phyloP scores from a whole-genome alignment of 2,329 filamentous ascomycete genomes.

The Fusarium zealandicum region DNA sequence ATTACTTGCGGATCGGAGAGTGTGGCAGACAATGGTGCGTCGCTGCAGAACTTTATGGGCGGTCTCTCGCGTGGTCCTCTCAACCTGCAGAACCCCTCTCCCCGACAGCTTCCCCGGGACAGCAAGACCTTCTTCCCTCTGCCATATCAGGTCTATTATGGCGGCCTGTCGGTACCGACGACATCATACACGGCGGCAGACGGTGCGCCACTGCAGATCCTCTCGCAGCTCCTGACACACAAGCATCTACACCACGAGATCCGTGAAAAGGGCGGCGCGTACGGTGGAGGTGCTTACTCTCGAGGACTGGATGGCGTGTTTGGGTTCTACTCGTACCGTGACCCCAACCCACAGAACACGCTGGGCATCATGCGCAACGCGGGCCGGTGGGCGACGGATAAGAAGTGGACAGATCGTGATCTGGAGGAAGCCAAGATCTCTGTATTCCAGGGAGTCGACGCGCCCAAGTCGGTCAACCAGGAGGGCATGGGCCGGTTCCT shows the following conservation, averaged over 20 bases:
- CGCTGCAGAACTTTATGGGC: slow-evolving; percentile 73
- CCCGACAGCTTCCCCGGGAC: slow-evolving; percentile 54
- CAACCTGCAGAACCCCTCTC: slow-evolving; percentile 49
- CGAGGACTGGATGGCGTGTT: slow-evolving; percentile 84
- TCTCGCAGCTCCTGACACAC: slow-evolving; percentile 92
- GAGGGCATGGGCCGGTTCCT: slow-evolving; percentile 90
- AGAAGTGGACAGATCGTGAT: slow-evolving; percentile 81
- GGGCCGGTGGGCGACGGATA: slow-evolving; percentile 82
- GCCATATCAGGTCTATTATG: slow-evolving; percentile 97
- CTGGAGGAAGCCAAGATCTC: slow-evolving; percentile 96
- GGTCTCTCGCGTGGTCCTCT: slow-evolving; percentile 41
- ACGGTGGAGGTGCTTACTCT: slow-evolving; percentile 89
- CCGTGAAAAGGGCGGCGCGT: slow-evolving; percentile 95
- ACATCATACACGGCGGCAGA: slow-evolving; percentile 80
- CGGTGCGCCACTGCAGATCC: slow-evolving; percentile 83
- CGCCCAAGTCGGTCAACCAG: slow-evolving; percentile 82
- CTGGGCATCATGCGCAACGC: slow-evolving; percentile 83
- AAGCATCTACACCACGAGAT: slow-evolving; percentile 98
- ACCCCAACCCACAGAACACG: slow-evolving; percentile 92
- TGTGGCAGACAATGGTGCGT: slow-evolving; percentile 71
- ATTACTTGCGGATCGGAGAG: slow-evolving; percentile 86
- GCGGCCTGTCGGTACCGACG: slow-evolving; percentile 81
- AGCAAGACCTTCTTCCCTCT: slow-evolving; percentile 89
- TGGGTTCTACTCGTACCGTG: slow-evolving; percentile 95
- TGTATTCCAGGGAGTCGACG: slow-evolving; percentile 91